Evolutionary conservation across 2,329 filamentous ascomycete genomes (phyloP), one percentile per base, ranked within the genome.

Genomic region (Pseudogymnoascus sp.): DNA sequence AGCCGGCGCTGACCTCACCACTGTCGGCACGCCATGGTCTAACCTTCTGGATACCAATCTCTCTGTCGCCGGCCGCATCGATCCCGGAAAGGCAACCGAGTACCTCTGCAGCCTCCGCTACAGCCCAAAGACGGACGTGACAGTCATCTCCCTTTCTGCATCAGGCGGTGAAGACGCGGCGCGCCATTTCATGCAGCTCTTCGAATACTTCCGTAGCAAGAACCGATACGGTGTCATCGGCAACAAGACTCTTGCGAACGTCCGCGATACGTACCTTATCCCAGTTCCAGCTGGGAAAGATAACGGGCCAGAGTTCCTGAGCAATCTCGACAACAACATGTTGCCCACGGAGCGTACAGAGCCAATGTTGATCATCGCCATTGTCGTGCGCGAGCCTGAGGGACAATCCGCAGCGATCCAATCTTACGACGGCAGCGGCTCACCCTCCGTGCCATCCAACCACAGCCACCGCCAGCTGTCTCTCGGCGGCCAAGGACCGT

Each of bases 181-280:
- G 30, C 74, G 79, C 6, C 82, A 85, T 22, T 96, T 96, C 70
- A 81, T 88, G 65, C 82, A 83, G 16, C 79, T 97, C n/a, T 90
- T 92, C 69, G 83, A 92, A 59, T 97, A 99, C 75, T 97, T 99
- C 71, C 79, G 86, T 41, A 81, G 81, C 58, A 90, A 93, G 70
- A 84, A 89, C 65, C 83, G 92, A 35, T 99, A 96, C 72, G 93
- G 92, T 18, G 93, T 97, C 1, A 82, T 97, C 6, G 87, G 87
- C 12, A 89, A 93, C 70, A 88, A 89, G 72, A 25, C 57, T 14
- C 76, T 86, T 30, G 82, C 85, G 18, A 87, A 91, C 63, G 88
- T 97, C 57, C 87, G 92, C 63, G 93, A 97, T 71, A 90, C 92
- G 1, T 97, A 97, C 72, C 82, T 97, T 33, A 87, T 97, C 8